A percentile compares a stretch with the other conserved stretches of the same genome.
Conservation (phyloP, 2,329 filamentous ascomycete genomes). For the Phialophora expanda region DNA sequence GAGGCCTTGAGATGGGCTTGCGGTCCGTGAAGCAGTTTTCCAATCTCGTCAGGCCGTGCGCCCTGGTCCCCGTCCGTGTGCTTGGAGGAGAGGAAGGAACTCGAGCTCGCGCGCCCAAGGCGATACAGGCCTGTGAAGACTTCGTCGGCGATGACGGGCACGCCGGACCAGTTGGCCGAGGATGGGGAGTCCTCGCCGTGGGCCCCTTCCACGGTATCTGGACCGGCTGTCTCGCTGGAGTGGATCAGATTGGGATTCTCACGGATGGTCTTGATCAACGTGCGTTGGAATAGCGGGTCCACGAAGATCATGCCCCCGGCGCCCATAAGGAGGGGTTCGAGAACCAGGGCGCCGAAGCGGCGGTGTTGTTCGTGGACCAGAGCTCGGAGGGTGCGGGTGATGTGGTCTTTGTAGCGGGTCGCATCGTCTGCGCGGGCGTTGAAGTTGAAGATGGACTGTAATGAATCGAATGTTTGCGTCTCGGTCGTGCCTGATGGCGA, state of each 20-base stretch:
- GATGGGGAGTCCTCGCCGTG: neutral
- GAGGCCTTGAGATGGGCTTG: neutral
- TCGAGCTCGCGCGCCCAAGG: conserved; percentile 72
- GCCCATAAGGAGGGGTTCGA: conserved; percentile 80
- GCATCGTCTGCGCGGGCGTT: conserved; percentile 55
- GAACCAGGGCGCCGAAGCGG: conserved; percentile 76
- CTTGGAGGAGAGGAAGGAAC: conserved; percentile 65
- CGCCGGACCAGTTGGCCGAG: conserved; percentile 65
- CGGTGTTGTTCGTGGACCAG: conserved; percentile 62
- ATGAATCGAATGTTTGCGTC: conserved; percentile 52
- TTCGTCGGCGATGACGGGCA: conserved; percentile 83
- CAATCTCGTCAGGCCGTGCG: neutral
- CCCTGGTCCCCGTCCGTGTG: neutral
- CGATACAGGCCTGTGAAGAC: conserved; percentile 87
- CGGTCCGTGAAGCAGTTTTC: no score
- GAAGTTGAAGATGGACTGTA: conserved; percentile 67
- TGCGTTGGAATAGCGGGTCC: conserved; percentile 81
- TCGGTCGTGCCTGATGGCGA: neutral
- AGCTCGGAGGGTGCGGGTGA: conserved; percentile 59
- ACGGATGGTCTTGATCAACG: conserved; percentile 71
- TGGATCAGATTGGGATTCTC: conserved; percentile 61
- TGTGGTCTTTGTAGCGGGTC: conserved; percentile 64
- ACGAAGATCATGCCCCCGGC: conserved; percentile 84
- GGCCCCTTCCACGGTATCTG: no score
- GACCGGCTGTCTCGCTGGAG: neutral